Evolutionary conservation across 371 early-diverging fungal species (phyloP).

Genomic region (Umbelopsis sp.): DNA sequence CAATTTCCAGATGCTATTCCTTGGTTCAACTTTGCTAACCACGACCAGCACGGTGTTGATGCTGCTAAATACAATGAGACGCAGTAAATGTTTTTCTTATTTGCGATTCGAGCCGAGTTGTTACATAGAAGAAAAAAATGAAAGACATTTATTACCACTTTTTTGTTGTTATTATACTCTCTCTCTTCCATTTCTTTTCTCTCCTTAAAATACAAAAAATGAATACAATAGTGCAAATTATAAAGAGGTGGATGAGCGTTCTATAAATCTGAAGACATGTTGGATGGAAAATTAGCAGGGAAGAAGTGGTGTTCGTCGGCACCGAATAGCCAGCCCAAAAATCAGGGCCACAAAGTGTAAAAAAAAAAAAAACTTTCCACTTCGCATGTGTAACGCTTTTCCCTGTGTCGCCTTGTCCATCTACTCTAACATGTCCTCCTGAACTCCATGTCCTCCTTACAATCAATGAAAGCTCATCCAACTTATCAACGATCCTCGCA

Average conservation of each 20-base stretch:
- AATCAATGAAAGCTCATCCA: conserved; percentile 6
- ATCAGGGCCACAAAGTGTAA: not conserved
- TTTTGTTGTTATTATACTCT: conserved; percentile 14
- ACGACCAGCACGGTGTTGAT: conserved; percentile 79
- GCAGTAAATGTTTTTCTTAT: conserved; percentile 5
- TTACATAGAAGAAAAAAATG: conserved; percentile 16
- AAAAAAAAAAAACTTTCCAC: not conserved
- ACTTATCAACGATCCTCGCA: not conserved
- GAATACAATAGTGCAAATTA: conserved; percentile 1
- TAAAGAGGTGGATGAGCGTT: not conserved
- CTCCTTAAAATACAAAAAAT: not conserved
- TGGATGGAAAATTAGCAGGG: too few species aligned
- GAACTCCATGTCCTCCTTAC: conserved; percentile 5
- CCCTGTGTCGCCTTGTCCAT: conserved; percentile 11
- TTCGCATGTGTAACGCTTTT: conserved; percentile 1
- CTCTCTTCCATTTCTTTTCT: conserved; percentile 6
- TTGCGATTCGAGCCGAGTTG: conserved; percentile 6
- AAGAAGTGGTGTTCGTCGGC: not conserved
- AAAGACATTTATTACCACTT: conserved; percentile 19
- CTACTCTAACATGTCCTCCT: conserved; percentile 16
- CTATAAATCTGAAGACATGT: too few species aligned
- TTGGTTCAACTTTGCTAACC: conserved; percentile 85
- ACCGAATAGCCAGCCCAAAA: not conserved
- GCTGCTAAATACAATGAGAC: conserved; percentile 47
- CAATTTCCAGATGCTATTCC: conserved; percentile 60